Percentiles rank a stretch among this genome's conserved stretches.
phyloP scores from a whole-genome alignment of 768 basidiomycete genomes.

The Mycena venus region DNA sequence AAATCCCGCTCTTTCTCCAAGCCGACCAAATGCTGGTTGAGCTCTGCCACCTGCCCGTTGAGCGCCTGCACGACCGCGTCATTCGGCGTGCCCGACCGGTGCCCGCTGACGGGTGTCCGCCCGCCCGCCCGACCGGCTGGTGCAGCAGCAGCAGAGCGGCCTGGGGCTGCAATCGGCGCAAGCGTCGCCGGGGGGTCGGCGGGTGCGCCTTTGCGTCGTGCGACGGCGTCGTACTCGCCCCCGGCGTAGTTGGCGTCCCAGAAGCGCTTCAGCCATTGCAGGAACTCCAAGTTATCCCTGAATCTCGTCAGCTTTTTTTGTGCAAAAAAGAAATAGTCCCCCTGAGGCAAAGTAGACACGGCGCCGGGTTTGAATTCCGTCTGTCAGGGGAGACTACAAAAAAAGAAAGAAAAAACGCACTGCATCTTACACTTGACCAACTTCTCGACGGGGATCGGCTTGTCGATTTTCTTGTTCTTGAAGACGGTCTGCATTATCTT shows the following conservation, averaged over 20 bases:
- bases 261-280: conserved; percentile 97
- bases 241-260: conserved; percentile 78
- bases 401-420: conserved; percentile 60
- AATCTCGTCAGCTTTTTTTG: neutral
- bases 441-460: conserved; percentile 97
- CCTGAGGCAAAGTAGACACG: too few species aligned
- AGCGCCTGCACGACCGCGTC: conserved; percentile 74
- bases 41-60: conserved; percentile 82
- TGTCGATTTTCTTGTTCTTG: conserved; percentile 94
- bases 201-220: conserved; percentile 78
- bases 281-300: conserved; percentile 96
- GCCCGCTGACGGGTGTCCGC: conserved; percentile 76
- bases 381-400: neutral
- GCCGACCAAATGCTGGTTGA: conserved; percentile 86
- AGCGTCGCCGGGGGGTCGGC: conserved; percentile 18
- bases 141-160: neutral
- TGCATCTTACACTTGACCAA: conserved; percentile 99
- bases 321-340: too few species aligned
- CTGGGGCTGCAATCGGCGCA: neutral
- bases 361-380: too few species aligned
- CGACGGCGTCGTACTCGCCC: conserved; percentile 60
- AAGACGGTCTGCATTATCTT: conserved; percentile 95
- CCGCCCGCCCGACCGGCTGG: conserved; percentile 60
- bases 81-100: conserved; percentile 74
- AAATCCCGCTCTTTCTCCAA: conserved; percentile 98